Evolutionary conservation across 768 basidiomycete genomes (phyloP).

Genomic region (Vararia minispora): DNA sequence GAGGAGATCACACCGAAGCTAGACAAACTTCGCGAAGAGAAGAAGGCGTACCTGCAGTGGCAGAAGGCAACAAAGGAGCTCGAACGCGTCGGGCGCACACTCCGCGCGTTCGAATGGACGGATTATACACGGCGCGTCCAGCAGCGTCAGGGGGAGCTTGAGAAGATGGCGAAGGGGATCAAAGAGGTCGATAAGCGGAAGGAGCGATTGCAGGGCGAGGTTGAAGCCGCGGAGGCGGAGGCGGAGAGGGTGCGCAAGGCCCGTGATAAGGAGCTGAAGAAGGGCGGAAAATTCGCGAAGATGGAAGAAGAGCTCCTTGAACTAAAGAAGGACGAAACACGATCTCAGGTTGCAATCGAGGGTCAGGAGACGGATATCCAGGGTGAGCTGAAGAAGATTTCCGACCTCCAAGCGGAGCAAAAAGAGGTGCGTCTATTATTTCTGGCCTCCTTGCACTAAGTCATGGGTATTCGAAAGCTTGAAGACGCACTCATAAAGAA

Average conservation of each 20-base stretch:
- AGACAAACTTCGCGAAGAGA: conserved; percentile 82
- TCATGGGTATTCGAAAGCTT: conserved; percentile 31
- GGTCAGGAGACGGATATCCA: conserved; percentile 53
- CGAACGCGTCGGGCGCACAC: conserved; percentile 68
- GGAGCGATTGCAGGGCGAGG: conserved; percentile 41
- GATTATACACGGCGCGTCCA: conserved; percentile 41
- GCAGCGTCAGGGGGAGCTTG: conserved; percentile 46
- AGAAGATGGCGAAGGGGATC: conserved; percentile 37
- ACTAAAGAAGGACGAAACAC: conserved; percentile 73
- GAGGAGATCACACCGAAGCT: conserved; percentile 96
- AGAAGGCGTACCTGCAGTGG: conserved; percentile 77
- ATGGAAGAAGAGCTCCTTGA: conserved; percentile 72
- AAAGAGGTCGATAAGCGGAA: conserved; percentile 34
- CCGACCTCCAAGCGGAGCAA: conserved; percentile 41
- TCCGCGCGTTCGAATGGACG: conserved; percentile 86
- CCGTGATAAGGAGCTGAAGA: conserved; percentile 80
- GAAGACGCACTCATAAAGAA: conserved; percentile 47
- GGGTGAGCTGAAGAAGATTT: conserved; percentile 63
- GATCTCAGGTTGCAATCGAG: conserved; percentile 80
- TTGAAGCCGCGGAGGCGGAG: conserved; percentile 57
- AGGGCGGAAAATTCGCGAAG: conserved; percentile 86
- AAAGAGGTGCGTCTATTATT: conserved; percentile 37
- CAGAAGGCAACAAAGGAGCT: conserved; percentile 86
- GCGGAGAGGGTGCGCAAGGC: conserved; percentile 54
- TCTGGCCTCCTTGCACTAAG: background rate